A percentile compares a stretch with the other conserved stretches of the same genome.
Conservation (phyloP, 2,329 filamentous ascomycete species). For the Boeremia exigua region DNA sequence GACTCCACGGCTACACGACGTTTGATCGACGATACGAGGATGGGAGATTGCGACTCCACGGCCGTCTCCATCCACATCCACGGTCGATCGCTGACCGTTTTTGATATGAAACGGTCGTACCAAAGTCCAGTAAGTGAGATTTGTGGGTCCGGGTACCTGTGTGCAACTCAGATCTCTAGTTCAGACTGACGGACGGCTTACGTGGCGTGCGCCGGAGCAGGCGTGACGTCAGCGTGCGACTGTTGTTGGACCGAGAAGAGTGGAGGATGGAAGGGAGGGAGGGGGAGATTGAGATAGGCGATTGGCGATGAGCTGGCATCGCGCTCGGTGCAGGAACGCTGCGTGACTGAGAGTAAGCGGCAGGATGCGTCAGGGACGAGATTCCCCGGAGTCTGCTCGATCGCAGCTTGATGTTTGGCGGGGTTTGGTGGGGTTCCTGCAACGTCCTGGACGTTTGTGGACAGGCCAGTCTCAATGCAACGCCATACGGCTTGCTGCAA, state of each 20-base stretch:
- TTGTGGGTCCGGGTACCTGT: slow-evolving; percentile 13
- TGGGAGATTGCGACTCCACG: slow-evolving; percentile 20
- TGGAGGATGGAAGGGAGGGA: not conserved
- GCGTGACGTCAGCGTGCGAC: slow-evolving; percentile 16
- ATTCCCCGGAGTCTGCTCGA: slow-evolving; percentile 1
- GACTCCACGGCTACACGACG: slow-evolving; percentile 2
- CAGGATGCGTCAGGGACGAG: not conserved
- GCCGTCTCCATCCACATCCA: not conserved
- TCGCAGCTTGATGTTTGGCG: slow-evolving; percentile 1
- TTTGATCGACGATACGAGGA: slow-evolving; percentile 5
- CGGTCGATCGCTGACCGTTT: slow-evolving; percentile 15
- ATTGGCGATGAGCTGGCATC: not conserved
- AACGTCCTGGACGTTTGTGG: slow-evolving; percentile 5
- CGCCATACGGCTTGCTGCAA: not conserved
- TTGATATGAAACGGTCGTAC: slow-evolving; percentile 19
- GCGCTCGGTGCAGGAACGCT: not conserved
- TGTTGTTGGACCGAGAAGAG: not conserved
- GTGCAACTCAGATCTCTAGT: slow-evolving; percentile 8
- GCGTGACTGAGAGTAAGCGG: not conserved
- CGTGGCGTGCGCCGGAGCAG: not conserved
- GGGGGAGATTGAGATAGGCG: slow-evolving; percentile 5
- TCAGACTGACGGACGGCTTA: slow-evolving; percentile 11
- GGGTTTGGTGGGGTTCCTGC: slow-evolving; percentile 11
- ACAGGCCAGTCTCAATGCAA: not conserved
- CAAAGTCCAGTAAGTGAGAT: slow-evolving; percentile 3